phyloP scores from a whole-genome alignment of 2,329 filamentous ascomycete genomes.

The Raffaelea ambrosiae region DNA sequence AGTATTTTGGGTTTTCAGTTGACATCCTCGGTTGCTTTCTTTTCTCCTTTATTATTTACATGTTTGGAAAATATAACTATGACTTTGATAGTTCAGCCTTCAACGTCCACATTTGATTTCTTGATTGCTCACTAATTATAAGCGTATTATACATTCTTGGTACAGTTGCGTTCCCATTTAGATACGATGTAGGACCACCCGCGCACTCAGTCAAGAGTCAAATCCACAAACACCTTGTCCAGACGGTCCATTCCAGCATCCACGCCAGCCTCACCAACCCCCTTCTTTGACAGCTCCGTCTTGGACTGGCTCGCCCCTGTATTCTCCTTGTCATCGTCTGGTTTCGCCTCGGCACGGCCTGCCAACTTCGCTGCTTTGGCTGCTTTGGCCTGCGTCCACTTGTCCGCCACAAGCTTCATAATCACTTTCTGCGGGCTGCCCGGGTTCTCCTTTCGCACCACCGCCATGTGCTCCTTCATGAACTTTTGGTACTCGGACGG shows the following conservation, averaged over 20 bases:
- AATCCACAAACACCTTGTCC: conserved; percentile 10
- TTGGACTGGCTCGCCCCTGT: background rate
- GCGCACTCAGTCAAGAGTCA: conserved; percentile 5
- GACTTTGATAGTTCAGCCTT: no score
- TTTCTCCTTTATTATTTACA: no score
- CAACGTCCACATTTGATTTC: no score
- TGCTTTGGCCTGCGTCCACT: conserved; percentile 45
- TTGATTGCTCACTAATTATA: no score
- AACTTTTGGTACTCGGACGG: conserved; percentile 39
- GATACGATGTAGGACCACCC: no score
- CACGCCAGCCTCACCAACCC: background rate
- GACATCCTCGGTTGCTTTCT: no score
- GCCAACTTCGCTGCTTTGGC: conserved; percentile 14
- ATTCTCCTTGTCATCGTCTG: conserved; percentile 9
- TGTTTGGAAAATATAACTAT: no score
- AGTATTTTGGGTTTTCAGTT: no score
- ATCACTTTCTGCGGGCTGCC: conserved; percentile 55
- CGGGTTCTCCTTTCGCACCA: conserved; percentile 47
- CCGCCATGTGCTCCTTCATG: conserved; percentile 60
- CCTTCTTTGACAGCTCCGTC: background rate
- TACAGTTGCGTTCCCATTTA: no score
- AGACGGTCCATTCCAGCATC: conserved; percentile 7
- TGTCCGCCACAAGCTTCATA: conserved; percentile 57
- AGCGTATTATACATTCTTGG: no score
- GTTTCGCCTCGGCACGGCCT: conserved; percentile 7